Evolutionary conservation across 148 eudicot genomes (phyloP).

Genomic region (Linanthus parryae): DNA sequence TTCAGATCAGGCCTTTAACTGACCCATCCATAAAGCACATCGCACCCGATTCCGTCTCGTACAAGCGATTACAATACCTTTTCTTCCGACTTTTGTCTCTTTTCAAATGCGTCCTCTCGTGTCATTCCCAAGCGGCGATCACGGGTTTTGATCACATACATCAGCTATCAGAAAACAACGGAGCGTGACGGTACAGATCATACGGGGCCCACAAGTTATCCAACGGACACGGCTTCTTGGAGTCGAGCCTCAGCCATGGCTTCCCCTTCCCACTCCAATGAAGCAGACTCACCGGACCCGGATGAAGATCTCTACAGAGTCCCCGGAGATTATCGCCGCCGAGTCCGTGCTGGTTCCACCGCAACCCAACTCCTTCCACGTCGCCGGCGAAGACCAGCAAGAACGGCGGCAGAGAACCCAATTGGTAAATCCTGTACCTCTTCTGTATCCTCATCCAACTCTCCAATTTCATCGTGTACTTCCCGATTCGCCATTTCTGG

Average conservation of each 20-base stretch:
- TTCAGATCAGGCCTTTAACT: no score
- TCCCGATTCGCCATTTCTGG: slow-evolving; percentile 13
- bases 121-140: no score
- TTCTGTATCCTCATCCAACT: slow-evolving; percentile 17
- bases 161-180: slow-evolving; percentile 15
- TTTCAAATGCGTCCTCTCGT: no score
- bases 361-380: slow-evolving; percentile 11
- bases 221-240: slow-evolving; percentile 17
- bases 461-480: slow-evolving; percentile 13
- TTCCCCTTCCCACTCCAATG: slow-evolving; percentile 19
- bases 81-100: no score
- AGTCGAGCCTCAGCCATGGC: slow-evolving; percentile 17
- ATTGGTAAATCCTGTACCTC: slow-evolving; percentile 12
- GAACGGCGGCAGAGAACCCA: slow-evolving; percentile 13
- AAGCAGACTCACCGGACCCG: slow-evolving; percentile 15
- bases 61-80: no score
- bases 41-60: no score
- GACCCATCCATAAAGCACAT: no score
- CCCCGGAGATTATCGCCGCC: slow-evolving; percentile 15
- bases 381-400: slow-evolving; percentile 16
- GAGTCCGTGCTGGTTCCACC: slow-evolving; percentile 19
- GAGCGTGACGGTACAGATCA: slow-evolving; percentile 13
- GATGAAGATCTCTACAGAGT: slow-evolving; percentile 14
- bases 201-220: slow-evolving; percentile 20
- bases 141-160: background rate